Conservation (phyloP, 371 early-diverging fungal genomes). For the Mortierella sp. region DNA sequence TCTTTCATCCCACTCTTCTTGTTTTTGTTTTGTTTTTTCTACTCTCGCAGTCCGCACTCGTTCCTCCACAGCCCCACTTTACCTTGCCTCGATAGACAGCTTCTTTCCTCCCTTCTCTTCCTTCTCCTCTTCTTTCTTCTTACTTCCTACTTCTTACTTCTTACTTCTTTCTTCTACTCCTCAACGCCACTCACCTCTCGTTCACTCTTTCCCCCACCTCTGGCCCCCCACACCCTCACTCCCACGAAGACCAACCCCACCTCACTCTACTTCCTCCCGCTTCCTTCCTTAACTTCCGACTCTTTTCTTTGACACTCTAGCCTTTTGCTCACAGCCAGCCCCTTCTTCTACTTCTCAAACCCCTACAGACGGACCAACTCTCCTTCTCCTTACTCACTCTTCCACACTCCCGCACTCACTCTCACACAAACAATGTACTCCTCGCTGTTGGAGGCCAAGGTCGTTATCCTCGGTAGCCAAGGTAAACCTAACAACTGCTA, state of each 20-base stretch:
- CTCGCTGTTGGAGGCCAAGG: constrained; percentile 80
- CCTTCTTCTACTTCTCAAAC: not conserved
- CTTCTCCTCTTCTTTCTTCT: not conserved
- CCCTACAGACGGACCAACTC: not conserved
- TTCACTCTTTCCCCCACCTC: not conserved
- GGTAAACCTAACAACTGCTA: constrained; percentile 57
- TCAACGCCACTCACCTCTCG: not conserved
- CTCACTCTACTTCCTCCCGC: no score
- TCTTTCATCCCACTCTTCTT: not conserved
- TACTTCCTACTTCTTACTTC: not conserved
- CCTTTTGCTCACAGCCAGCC: no score
- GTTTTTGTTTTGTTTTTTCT: not conserved
- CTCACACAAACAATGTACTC: constrained; percentile 48
- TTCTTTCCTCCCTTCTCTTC: not conserved
- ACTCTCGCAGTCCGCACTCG: not conserved
- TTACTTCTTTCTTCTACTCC: not conserved
- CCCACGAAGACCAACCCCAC: no score
- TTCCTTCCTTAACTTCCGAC: no score
- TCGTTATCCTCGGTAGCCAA: constrained; percentile 82
- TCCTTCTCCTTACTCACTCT: not conserved
- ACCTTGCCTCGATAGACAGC: not conserved
- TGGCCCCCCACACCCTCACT: not conserved
- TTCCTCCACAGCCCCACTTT: constrained; percentile 8
- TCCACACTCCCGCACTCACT: not conserved
- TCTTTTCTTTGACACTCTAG: no score